Evolutionary conservation across 495 filamentous ascomycete species (phyloP), one percentile per base, ranked within the genome.

Genomic region (Corynascus novoguineensis): DNA sequence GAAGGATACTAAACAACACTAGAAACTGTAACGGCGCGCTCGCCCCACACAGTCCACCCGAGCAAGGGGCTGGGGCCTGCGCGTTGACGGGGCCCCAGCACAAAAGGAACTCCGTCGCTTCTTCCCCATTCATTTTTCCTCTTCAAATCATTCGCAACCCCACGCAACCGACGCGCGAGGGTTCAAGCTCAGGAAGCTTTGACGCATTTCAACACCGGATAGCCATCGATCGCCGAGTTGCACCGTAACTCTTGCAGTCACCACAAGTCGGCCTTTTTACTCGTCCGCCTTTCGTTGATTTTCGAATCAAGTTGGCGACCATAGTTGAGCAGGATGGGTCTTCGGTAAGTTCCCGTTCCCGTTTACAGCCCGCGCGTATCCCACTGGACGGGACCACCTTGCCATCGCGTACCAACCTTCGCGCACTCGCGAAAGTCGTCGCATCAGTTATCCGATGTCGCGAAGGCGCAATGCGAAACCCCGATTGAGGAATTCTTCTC

Each of bases 281-380:
- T 65, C 60, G 48, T 60, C 44, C 35, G 44, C 37, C 62, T 67
- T 65, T 58, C n/a, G 50, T 59, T 50, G 28, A 55, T 44, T 50
- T 29, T 17, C 15, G 34, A 21, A 25, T 12, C 14, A 21, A 15
- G 21, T 35, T 41, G 27, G 34, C 53, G 19, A 31, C 45, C n/a
- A 4, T 40, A 44, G 14, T 37, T 38, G 54, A 62, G 35, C 53
- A 77, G 66, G 69, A 92, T 93, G 89, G 89, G 89, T 75, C 83
- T 91, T 58, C 88, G 86, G 85, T 90, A 81, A 83, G 86, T 84
- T 64, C 55, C 59, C 59, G 62, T 62, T 63, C 50, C 54, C 64
- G 55, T 58, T 61, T 64, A 64, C 55, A 60, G 54, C 31, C 37
- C 54, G 57, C 59, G 55, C 58, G 59, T 57, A 53, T 42, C 28